Evolutionary conservation across 2,329 filamentous ascomycete species (phyloP), one percentile per base, ranked within the genome.

Genomic region (Aspergillus tubingensis): DNA sequence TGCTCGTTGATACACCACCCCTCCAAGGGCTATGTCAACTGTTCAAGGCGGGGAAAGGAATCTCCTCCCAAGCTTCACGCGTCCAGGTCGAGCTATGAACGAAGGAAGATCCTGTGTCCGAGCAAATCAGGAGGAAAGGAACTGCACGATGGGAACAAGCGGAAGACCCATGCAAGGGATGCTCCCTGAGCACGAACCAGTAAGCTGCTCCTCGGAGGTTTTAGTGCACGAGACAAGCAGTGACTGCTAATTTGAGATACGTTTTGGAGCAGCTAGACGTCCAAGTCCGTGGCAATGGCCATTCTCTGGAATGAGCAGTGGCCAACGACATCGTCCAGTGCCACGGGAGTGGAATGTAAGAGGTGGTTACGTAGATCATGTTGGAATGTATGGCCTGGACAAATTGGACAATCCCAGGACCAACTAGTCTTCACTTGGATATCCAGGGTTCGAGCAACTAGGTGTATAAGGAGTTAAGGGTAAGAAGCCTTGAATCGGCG

Each of bases 71-170:
- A 64, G 54, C 62, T 62, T 70, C 65, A 65, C 71, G 67, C 73
- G 74, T 73, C 65, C 63, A 71, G 69, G 55, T 67, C 68, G 66
- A 58, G 69, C 67, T 66, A 70, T 61, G 68, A 70, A 67, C 66
- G 64, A 64, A 68, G 67, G 63, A 68, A 67, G 65, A 65, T 57
- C 64, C 32, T 36, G 65, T 62, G 65, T 60, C 67, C 70, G 70
- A 70, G 66, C 71, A 72, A 76, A 77, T 75, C 72, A 75, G 75
- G 71, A 70, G 68, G 66, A 63, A 66, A 68, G 71, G 69, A 69
- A 69, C 67, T 68, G 68, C 66, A 69, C 66, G 70, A 73, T 71
- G 68, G 67, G 69, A 70, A 69, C 53, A 43, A 63, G 67, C 67
- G 65, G 61, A 68, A 62, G 59, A 36, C 57, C 61, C 62, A 75